Evolutionary conservation across 192 early-diverging fungal species (phyloP), one percentile per base, ranked within the genome.

Genomic region (Entomortierella chlamydospora): DNA sequence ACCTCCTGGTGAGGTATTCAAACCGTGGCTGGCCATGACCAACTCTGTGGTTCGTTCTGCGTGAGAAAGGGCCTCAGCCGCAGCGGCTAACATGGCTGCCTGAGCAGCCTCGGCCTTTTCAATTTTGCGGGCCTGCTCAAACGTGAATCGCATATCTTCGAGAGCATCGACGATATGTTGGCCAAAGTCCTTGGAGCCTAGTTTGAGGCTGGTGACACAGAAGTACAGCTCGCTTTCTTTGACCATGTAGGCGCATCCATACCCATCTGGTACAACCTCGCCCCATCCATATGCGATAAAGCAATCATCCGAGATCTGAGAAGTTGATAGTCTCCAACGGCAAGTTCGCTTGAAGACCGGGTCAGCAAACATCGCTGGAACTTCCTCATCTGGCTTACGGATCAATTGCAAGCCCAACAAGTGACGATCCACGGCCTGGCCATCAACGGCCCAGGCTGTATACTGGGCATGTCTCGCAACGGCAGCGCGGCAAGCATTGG

Each of bases 231-330:
- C 82, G 50, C 43, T 73, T 59, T 57, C 83, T 84, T 23, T 93
- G 77, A 73, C 81, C 67, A 93, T 93, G 80, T 97, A 97, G 72
- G 95, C 95, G 74, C 95, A 92, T 28, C 94, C 95, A 68, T 95
- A 97, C 4, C 94, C 93, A 67, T 96, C 91, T 1, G 89, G 87
- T 86, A 65, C 90, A 81, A 57, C 95, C 91, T 86, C 95, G 92
- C 37, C 96, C 96, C 54, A 92, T 89, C 25, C 90, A 87, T 64
- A 86, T 63, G 73, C 69, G 64, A 58, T 82, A 54, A 82, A 73
- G 45, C 76, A 79, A 31, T 79, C 76, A 52, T 79, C 76, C 52
- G 76, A 79, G 52, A 79, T 79, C 47, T 79, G 76, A n/a, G 76
- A 79, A 0, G 96, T 96, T 10, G 91, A 92, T 15, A 98, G 70